phyloP scores from a whole-genome alignment of 2,329 filamentous ascomycete species.

The Fusarium nodosum region DNA sequence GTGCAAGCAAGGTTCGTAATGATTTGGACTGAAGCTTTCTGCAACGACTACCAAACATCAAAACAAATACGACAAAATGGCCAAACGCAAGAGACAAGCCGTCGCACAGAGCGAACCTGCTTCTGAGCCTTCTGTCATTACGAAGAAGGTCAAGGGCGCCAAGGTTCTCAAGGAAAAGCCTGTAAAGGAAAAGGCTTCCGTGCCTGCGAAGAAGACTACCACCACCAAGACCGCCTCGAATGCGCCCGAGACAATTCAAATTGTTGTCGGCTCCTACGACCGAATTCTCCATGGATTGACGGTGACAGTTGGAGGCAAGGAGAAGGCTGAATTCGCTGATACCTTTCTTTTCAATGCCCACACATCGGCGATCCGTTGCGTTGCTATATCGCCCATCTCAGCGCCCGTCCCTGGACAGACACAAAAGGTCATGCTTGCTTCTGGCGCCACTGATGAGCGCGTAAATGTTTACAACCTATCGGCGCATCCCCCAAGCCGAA shows the following conservation, averaged over 20 bases:
- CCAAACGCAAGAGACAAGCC: conserved; percentile 64
- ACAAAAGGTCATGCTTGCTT: conserved; percentile 91
- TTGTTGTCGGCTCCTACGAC: conserved; percentile 95
- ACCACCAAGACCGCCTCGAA: conserved; percentile 38
- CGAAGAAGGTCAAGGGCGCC: conserved; percentile 51
- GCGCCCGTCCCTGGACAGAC: conserved; percentile 69
- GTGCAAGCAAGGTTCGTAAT: conserved; percentile 4
- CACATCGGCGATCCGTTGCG: conserved; percentile 86
- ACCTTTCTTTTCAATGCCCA: conserved; percentile 97
- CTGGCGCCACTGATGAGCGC: conserved; percentile 91
- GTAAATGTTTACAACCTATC: conserved; percentile 96
- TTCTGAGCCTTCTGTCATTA: conserved; percentile 41
- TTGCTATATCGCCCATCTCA: conserved; percentile 85
- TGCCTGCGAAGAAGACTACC: conserved; percentile 46
- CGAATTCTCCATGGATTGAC: conserved; percentile 90
- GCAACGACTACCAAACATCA: conserved; percentile 22
- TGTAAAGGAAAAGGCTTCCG: conserved; percentile 27
- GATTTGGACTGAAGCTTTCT: conserved; percentile 20
- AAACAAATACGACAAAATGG: conserved; percentile 55
- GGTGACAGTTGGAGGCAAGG: conserved; percentile 69
- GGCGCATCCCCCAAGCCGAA: conserved; percentile 71
- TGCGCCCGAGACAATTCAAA: conserved; percentile 76
- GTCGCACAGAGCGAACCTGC: conserved; percentile 46
- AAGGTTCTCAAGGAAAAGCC: conserved; percentile 36
- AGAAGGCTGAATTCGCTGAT: conserved; percentile 80